Evolutionary conservation across 441 rosid genomes (phyloP).

Genomic region (Syzygium syzygioides): DNA sequence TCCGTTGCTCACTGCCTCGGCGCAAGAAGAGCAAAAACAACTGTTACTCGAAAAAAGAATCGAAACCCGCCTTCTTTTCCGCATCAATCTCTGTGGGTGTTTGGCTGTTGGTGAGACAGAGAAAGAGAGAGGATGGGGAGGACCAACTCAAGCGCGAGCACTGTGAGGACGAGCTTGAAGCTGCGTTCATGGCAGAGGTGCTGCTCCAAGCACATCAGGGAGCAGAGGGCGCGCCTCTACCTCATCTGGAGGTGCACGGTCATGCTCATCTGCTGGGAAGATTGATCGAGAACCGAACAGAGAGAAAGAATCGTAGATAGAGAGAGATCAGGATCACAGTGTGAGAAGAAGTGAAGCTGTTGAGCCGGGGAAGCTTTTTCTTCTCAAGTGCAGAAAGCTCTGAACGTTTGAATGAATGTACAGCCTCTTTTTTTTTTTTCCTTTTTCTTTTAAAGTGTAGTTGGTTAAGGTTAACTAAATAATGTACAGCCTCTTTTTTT

Average conservation of each 20-base stretch:
- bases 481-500: background rate
- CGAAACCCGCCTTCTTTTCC: background rate
- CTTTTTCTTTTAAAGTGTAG: background rate
- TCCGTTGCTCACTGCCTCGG: constrained; percentile 1
- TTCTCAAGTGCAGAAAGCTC: background rate
- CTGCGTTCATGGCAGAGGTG: constrained; percentile 46
- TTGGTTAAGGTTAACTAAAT: background rate
- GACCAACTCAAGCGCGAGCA: constrained; percentile 2
- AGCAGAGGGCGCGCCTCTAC: constrained; percentile 62
- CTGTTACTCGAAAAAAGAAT: background rate
- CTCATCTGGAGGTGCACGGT: constrained; percentile 83
- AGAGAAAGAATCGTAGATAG: background rate
- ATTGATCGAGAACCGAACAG: constrained; percentile 8
- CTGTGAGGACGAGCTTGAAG: constrained; percentile 33
- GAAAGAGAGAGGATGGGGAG: constrained; percentile 18
- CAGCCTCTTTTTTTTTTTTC: background rate
- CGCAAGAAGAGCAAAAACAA: background rate
- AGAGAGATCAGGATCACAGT: background rate
- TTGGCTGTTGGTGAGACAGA: background rate
- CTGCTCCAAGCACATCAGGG: constrained; percentile 52
- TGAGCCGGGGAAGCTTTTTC: background rate
- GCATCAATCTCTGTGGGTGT: background rate
- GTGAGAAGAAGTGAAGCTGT: background rate
- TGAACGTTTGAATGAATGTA: background rate
- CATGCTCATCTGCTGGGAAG: constrained; percentile 63